Evolutionary conservation across 108 stramenopile genomes (phyloP).

Genomic region (Nannochloropsis oceanica): DNA sequence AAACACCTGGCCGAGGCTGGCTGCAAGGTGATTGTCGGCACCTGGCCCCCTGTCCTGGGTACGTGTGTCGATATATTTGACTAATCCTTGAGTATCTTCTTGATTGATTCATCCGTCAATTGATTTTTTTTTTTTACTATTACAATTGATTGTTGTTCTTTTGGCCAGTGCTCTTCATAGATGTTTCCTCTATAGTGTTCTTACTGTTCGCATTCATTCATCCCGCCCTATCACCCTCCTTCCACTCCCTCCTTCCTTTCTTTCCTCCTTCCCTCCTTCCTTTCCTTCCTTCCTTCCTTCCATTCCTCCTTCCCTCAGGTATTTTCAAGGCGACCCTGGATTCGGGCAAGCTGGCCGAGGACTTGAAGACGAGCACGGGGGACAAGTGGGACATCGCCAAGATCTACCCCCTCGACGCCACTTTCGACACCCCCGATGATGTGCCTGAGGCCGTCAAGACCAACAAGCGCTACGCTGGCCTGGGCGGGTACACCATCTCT

Average conservation of each 20-base stretch:
- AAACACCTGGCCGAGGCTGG: constrained; percentile 84
- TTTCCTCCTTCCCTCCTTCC: too few species aligned
- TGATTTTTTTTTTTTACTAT: not conserved
- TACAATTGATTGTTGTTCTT: not conserved
- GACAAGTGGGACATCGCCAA: not conserved
- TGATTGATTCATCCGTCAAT: constrained; percentile 74
- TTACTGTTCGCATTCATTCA: not conserved
- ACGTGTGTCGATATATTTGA: constrained; percentile 62
- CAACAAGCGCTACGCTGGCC: constrained; percentile 82
- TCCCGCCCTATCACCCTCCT: not conserved
- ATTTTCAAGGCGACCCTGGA: not conserved
- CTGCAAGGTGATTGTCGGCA: constrained; percentile 86
- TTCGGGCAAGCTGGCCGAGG: not conserved
- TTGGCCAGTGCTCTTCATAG: too few species aligned
- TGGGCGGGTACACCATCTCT: constrained; percentile 79
- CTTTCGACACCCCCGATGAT: constrained; percentile 79
- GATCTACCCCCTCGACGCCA: constrained; percentile 93
- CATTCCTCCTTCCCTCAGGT: too few species aligned
- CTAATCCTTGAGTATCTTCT: constrained; percentile 64
- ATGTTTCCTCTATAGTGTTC: not conserved
- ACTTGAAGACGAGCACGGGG: not conserved
- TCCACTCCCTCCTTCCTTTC: not conserved
- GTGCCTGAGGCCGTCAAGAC: constrained; percentile 79
- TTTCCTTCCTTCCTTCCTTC: too few species aligned
- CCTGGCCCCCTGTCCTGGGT: constrained; percentile 94